phyloP scores from a whole-genome alignment of 2,329 filamentous ascomycete species.

The Sporothrix brunneoviolacea region DNA sequence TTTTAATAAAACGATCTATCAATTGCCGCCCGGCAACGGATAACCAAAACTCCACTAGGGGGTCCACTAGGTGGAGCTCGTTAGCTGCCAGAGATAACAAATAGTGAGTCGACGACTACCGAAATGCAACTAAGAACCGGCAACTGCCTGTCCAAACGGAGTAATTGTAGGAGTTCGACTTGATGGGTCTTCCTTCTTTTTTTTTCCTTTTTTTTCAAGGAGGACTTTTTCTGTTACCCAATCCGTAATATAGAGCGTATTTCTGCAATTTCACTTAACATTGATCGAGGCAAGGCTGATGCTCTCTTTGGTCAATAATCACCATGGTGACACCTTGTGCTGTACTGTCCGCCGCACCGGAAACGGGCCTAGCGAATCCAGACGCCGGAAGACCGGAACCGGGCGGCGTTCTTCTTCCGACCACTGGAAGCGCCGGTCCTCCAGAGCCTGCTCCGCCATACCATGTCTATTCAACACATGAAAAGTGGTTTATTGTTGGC shows the following conservation, averaged over 20 bases:
- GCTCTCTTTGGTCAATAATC: neutral
- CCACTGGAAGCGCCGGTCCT: neutral
- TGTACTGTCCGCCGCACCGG: neutral
- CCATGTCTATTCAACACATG: slow-evolving; percentile 21
- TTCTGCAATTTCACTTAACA: no score
- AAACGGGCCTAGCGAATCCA: neutral
- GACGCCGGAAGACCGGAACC: neutral
- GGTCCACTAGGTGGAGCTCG: no score
- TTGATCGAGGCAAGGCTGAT: no score
- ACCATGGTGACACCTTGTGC: neutral
- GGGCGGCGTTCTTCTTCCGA: neutral
- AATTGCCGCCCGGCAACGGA: neutral
- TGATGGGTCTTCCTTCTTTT: neutral
- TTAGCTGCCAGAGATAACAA: no score
- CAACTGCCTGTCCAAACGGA: neutral
- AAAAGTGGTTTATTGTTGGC: slow-evolving; percentile 24
- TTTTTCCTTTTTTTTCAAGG: neutral
- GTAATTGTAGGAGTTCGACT: neutral
- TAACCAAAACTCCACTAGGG: neutral
- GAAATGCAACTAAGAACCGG: neutral
- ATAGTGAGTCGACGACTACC: no score
- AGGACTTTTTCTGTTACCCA: neutral
- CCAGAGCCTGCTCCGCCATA: slow-evolving; percentile 15
- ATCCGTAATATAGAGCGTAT: neutral
- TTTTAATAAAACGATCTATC: neutral